Base-by-base conservation (phyloP, 371 early-diverging fungal species). In the Umbelopsis sp. region DNA sequence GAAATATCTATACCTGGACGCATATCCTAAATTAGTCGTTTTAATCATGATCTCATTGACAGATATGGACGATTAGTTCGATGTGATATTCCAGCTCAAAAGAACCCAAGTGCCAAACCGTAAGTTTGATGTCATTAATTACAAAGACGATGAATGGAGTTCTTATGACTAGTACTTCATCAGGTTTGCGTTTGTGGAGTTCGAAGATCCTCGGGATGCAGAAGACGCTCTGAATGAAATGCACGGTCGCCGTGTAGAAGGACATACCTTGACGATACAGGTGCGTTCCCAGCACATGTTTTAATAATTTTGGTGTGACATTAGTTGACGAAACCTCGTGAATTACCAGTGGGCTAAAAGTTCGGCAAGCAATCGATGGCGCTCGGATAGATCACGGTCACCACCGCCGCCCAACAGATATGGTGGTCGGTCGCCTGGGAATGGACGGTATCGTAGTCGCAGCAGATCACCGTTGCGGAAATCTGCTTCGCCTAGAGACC, bases 171-270 rank as follows among this genome's bases (percentile, higher is more conserved):
- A 22, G 25, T 16, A 29, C 16, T 9, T 22, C 2, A 24, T 24
- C 65, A 91, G 93, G 51, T 94, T 89, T 82, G 96, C 96, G 22
- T 97, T 97, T 87, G 92, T 96, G 48, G 96, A 97, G 83, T 97
- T 88, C 79, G 94, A 94, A 74, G 94, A 94, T 74, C 80, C 84
- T 62, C 81, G 93, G 63, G 96, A 96, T 80, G 96, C 96, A 18
- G 92, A 90, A 32, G 94, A 94, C 75, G 96, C 96, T 25, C 93
- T 86, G 73, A 78, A 93, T 72, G 96, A 94, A 65, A 91, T 97
- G 96, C 94, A 93, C 74, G 93, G 93, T 51, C 72, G 87, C 72
- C 83, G 87, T 41, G 79, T 97, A 44, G 94, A 93, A 57, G 95
- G 96, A n/a, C 78, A 85, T 76, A 78, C 87, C 18, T 75, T 97